Evolutionary conservation across 2,329 filamentous ascomycete genomes (phyloP), one percentile per base, ranked within the genome.

Genomic region (Cercospora citrullina): DNA sequence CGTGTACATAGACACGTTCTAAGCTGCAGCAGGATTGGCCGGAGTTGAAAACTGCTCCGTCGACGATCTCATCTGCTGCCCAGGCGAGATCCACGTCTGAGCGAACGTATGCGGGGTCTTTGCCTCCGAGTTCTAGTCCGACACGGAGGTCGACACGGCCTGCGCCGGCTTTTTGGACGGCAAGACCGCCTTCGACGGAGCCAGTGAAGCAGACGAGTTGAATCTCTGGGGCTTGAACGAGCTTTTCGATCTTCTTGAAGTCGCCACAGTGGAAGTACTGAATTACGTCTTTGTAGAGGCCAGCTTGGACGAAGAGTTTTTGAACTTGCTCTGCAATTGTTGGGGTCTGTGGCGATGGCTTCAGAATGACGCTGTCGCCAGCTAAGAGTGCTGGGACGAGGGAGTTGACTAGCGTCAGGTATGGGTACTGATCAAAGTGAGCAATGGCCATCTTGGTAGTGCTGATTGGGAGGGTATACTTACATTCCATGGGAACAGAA

Each of bases 21-120:
- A 98, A 85, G 26, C 93, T 91, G 81, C 94, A 98, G 84, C 94
- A 98, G 78, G 93, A 96, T 83, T 98, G 94, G n/a, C 94, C 94
- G 62, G 94, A 97, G 83, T 98, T 98, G 85, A 98, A 98, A 66
- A 98, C 85, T n/a, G 93, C 90, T 21, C 94, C 94, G 74, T 98
- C 94, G 14, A 98, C 93, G 75, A 98, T 95, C 81, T 97, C 93
- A 73, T 91, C 93, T 0, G 94, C 94, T 0, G 91, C 94, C 94
- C 94, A 97, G 59, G 88, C 88, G 59, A 96, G 81, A 77, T 98
- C 93, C 1, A 97, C 93, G 75, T 98, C 94, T 6, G 84, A 84
- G 68, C 94, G 86, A 64, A 98, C 86, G 76, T 97, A 98, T 26
- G 94, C 94, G 4, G 94, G 92, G 78, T 98, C 94, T 78, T 98